Evolutionary conservation across 768 basidiomycete genomes (phyloP).

Genomic region (Infundibulicybe gibba): DNA sequence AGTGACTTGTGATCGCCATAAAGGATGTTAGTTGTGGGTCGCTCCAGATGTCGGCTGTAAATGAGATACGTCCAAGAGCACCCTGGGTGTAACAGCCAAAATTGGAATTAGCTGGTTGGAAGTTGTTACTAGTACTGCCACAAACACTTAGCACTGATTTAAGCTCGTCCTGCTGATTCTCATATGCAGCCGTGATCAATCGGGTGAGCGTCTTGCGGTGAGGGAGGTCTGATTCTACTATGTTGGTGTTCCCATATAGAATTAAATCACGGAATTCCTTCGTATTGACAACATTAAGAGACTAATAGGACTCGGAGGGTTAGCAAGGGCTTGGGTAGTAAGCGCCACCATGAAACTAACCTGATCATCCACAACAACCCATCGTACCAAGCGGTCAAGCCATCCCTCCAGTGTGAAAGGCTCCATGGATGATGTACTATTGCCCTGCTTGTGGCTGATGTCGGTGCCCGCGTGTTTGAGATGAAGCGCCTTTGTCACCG

Average conservation of each 20-base stretch:
- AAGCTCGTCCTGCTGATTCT: not conserved
- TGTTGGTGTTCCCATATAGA: constrained; percentile 10
- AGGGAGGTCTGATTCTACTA: constrained; percentile 16
- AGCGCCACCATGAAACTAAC: constrained; percentile 4
- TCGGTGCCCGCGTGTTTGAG: not conserved
- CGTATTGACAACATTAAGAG: not conserved
- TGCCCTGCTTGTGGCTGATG: not conserved
- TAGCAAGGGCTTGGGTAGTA: constrained; percentile 14
- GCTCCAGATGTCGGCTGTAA: constrained; percentile 20
- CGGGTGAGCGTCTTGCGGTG: constrained; percentile 18
- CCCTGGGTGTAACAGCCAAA: constrained; percentile 5
- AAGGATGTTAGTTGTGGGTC: constrained; percentile 5
- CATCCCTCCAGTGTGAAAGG: constrained; percentile 15
- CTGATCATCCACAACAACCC: constrained; percentile 21
- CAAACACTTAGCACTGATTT: not conserved
- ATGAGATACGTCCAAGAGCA: constrained; percentile 11
- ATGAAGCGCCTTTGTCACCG: not conserved
- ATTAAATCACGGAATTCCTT: constrained; percentile 19
- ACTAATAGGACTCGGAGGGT: constrained; percentile 9
- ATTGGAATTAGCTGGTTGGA: constrained; percentile 1
- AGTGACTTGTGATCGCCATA: constrained; percentile 16
- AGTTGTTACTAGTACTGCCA: not conserved
- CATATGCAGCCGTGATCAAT: constrained; percentile 13
- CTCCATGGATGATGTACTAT: not conserved
- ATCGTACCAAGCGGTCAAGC: constrained; percentile 9